These are phyloP conservation scores for Aquilaria agallochum DNA, from an alignment of 441 rosid species.

Conservation along the genomic window DNA sequence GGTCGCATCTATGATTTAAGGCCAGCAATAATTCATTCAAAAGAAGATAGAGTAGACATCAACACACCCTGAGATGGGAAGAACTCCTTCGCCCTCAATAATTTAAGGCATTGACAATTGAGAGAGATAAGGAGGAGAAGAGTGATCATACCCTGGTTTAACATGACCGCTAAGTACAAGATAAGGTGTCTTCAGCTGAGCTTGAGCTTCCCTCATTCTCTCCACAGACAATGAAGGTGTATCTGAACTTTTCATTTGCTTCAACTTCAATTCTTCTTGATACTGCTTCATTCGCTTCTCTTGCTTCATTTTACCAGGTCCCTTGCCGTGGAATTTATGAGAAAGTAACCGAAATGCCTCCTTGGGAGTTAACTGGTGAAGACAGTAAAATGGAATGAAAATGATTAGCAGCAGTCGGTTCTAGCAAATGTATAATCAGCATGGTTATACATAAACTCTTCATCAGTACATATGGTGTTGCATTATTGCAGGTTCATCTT, in stretches of 20 bases:
- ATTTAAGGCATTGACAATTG: too few species aligned
- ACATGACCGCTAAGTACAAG: constrained; percentile 98
- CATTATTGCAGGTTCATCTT: too few species aligned
- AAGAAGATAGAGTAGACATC: too few species aligned
- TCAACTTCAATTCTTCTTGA: constrained; percentile 80
- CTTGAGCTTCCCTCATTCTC: constrained; percentile 98
- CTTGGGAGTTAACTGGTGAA: constrained; percentile 83
- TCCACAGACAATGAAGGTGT: constrained; percentile 87
- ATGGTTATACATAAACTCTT: too few species aligned
- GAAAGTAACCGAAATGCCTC: constrained; percentile 86
- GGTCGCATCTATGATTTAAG: too few species aligned
- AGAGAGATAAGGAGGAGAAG: constrained; percentile 3
- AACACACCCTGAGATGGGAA: too few species aligned
- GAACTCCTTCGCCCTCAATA: too few species aligned
- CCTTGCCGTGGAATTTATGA: constrained; percentile 97
- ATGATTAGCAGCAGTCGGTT: too few species aligned
- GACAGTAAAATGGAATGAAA: constrained; percentile 5
- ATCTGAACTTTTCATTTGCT: constrained; percentile 96
- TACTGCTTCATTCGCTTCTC: constrained; percentile 95
- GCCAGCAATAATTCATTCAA: too few species aligned
- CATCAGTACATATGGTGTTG: too few species aligned
- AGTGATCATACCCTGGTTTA: constrained; percentile 69
- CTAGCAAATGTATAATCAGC: too few species aligned
- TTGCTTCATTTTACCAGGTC: constrained; percentile 98
- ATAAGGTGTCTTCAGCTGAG: constrained; percentile 84